phyloP scores from a whole-genome alignment of 1,139 yeast species.

The Protomyces inouyei region DNA sequence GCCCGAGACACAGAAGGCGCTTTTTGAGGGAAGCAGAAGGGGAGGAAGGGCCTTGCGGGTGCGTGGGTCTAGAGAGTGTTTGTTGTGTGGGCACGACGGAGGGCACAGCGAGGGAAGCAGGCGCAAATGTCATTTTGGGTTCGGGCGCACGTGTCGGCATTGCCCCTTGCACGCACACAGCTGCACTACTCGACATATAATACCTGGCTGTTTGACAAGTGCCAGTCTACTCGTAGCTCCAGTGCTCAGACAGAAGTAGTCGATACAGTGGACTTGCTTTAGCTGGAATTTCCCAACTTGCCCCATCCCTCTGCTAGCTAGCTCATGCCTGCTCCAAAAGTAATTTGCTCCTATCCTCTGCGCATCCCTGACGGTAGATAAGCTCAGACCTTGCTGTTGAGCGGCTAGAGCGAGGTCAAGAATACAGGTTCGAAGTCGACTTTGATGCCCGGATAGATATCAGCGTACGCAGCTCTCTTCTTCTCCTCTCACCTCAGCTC shows the following conservation, averaged over 20 bases:
- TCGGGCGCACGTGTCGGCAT: too few species aligned
- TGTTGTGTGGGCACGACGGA: neutral
- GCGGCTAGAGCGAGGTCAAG: constrained; percentile 37
- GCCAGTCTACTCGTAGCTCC: too few species aligned
- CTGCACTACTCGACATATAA: too few species aligned
- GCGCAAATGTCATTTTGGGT: too few species aligned
- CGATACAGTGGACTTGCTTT: too few species aligned
- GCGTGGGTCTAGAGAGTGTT: neutral
- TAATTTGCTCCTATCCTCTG: neutral
- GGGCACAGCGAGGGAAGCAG: neutral
- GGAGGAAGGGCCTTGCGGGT: neutral
- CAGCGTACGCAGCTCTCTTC: constrained; percentile 41
- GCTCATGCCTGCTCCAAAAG: neutral
- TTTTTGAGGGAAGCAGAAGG: neutral
- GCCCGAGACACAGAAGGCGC: neutral
- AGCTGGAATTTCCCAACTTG: too few species aligned
- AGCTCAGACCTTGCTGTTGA: constrained; percentile 10
- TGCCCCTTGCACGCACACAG: too few species aligned
- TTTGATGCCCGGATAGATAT: constrained; percentile 54
- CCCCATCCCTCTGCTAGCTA: too few species aligned
- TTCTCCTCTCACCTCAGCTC: neutral
- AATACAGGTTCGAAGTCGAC: constrained; percentile 82
- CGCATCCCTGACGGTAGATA: neutral
- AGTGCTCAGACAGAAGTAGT: too few species aligned
- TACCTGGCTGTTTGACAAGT: too few species aligned